A percentile compares a stretch with the other conserved stretches of the same genome.
phyloP scores from a whole-genome alignment of 345 rosid genomes.

The Eucalyptus brandiana region DNA sequence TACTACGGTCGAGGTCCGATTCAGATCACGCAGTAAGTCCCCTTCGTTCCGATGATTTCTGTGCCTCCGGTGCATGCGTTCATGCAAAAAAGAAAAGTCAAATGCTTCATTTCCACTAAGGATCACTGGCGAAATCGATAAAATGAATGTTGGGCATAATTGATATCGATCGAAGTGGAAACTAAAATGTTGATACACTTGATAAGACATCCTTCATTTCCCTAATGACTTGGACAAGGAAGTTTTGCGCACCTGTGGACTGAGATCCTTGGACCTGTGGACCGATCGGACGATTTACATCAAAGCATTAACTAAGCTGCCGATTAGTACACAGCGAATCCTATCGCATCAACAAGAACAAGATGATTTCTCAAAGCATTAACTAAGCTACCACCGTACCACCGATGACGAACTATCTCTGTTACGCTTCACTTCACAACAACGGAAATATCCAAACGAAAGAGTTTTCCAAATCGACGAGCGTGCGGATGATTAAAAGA shows the following conservation, averaged over 20 bases:
- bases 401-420: background rate
- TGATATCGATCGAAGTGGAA: background rate
- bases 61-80: too few species aligned
- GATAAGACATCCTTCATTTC: background rate
- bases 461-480: background rate
- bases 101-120: background rate
- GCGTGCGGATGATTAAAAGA: background rate
- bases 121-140: background rate
- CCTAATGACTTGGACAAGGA: background rate
- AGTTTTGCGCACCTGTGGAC: background rate
- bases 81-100: background rate
- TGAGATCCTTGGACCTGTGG: background rate
- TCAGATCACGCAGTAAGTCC: constrained; percentile 14
- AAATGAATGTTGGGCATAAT: background rate
- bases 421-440: background rate
- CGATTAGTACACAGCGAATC: background rate
- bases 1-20: constrained; percentile 20
- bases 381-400: background rate
- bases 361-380: background rate
- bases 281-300: background rate
- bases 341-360: background rate
- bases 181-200: background rate
- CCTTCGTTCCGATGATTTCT: too few species aligned
- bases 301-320: too few species aligned
- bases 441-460: background rate